Evolutionary conservation across 257 asterid genomes (phyloP).

Genomic region (Primulina huaijiensis): DNA sequence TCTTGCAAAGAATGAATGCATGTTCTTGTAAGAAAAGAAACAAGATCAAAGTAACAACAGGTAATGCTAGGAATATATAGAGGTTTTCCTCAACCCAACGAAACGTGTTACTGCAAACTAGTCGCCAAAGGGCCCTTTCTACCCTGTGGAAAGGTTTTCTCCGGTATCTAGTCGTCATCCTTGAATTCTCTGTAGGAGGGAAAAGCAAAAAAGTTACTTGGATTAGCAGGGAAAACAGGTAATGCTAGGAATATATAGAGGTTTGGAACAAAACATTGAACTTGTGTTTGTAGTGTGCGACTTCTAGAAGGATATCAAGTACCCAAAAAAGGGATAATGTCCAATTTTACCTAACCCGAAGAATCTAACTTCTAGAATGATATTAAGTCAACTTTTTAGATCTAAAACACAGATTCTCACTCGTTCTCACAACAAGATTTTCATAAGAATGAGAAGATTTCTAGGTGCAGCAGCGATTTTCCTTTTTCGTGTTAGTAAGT

Average conservation of each 20-base stretch:
- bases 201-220: background rate
- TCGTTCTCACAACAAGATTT: background rate
- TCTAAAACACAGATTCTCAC: background rate
- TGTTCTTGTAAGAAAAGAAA: slow-evolving; percentile 10
- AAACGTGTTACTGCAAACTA: slow-evolving; percentile 10
- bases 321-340: background rate
- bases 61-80: too few relatives aligned
- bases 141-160: slow-evolving; percentile 19
- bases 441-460: background rate
- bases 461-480: background rate
- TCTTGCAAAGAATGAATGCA: background rate
- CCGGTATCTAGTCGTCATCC: slow-evolving; percentile 73
- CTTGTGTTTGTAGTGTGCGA: background rate
- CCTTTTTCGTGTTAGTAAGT: background rate
- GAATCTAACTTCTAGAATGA: too few relatives aligned
- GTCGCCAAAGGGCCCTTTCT: slow-evolving; percentile 24
- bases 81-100: background rate
- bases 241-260: background rate
- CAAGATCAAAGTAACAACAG: background rate
- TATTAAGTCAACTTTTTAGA: too few relatives aligned
- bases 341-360: too few relatives aligned
- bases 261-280: background rate
- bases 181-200: slow-evolving; percentile 70
- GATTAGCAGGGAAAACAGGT: background rate
- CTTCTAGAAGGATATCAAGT: too few relatives aligned